Evolutionary conservation across 495 filamentous ascomycete species (phyloP).

Genomic region (Emericellopsis terricola): DNA sequence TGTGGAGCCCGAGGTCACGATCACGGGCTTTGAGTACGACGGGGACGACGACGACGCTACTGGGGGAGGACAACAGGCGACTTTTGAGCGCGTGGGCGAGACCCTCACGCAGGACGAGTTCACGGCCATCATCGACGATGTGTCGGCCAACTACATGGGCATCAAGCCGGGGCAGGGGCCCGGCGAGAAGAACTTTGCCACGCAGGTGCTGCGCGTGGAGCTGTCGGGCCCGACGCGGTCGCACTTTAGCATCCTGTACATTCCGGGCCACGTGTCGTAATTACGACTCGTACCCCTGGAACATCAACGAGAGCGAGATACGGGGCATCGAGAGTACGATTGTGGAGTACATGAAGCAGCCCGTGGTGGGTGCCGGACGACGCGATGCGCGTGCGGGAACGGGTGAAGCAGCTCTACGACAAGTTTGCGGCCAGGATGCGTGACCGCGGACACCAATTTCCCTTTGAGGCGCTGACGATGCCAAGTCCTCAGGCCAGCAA

Average conservation of each 20-base stretch:
- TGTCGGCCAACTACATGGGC: conserved; percentile 5
- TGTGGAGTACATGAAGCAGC: conserved; percentile 22
- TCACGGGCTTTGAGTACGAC: conserved; percentile 10
- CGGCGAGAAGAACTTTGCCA: conserved; percentile 15
- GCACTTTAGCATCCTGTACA: conserved; percentile 34
- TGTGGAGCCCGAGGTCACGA: conserved; percentile 6
- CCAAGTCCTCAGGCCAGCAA: neutral
- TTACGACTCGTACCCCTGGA: no score
- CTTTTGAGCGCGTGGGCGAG: conserved; percentile 3
- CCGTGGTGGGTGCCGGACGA: conserved; percentile 6
- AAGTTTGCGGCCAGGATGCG: no score
- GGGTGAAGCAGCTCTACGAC: no score
- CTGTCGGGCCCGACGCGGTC: conserved; percentile 25
- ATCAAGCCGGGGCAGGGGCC: conserved; percentile 3
- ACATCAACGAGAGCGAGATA: conserved; percentile 10
- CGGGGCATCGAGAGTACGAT: conserved; percentile 15
- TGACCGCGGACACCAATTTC: no score
- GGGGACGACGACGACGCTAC: conserved; percentile 1
- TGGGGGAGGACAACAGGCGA: no score
- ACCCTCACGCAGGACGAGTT: conserved; percentile 18
- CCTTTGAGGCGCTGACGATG: conserved; percentile 3
- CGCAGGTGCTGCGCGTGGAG: conserved; percentile 31
- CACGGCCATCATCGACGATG: conserved; percentile 12
- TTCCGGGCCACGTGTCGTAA: conserved; percentile 34
- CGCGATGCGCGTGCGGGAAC: conserved; percentile 13